Percentiles rank a stretch among this genome's conserved stretches.
Evolutionary conservation across 768 basidiomycete genomes (phyloP).

Genomic region (Lepiota venenata): DNA sequence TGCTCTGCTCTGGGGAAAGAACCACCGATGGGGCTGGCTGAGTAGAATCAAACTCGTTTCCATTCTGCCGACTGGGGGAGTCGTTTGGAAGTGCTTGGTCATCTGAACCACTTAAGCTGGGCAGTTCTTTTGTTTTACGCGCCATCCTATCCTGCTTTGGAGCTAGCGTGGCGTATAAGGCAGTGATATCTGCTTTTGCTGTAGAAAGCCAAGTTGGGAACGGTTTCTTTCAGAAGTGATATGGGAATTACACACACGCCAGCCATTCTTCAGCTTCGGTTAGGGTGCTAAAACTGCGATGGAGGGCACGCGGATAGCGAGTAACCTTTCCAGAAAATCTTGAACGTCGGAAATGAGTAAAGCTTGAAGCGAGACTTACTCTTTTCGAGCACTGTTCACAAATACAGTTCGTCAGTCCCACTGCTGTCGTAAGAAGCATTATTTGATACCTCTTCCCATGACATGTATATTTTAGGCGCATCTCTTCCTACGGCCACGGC

Average conservation of each 20-base stretch:
- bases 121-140: not conserved
- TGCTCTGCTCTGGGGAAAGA: conserved; percentile 51
- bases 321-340: conserved; percentile 34
- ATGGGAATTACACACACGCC: conserved; percentile 24
- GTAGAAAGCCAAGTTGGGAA: not conserved
- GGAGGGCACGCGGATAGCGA: conserved; percentile 47
- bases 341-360: not conserved
- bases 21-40: conserved; percentile 20
- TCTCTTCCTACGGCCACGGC: conserved; percentile 57
- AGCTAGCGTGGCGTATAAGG: not conserved
- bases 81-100: not conserved
- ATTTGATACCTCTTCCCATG: conserved; percentile 56
- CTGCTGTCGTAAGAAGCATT: not conserved
- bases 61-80: too few species aligned
- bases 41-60: not conserved
- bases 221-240: not conserved
- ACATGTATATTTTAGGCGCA: conserved; percentile 53
- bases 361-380: not conserved
- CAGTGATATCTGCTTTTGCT: conserved; percentile 3
- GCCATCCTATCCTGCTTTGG: not conserved
- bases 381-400: conserved; percentile 43
- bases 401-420: not conserved
- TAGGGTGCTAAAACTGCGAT: conserved; percentile 47
- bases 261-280: conserved; percentile 52
- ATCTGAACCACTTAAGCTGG: not conserved